Evolutionary conservation across 2,329 filamentous ascomycete species (phyloP), one percentile per base, ranked within the genome.

Genomic region (Scytalidium sp.): DNA sequence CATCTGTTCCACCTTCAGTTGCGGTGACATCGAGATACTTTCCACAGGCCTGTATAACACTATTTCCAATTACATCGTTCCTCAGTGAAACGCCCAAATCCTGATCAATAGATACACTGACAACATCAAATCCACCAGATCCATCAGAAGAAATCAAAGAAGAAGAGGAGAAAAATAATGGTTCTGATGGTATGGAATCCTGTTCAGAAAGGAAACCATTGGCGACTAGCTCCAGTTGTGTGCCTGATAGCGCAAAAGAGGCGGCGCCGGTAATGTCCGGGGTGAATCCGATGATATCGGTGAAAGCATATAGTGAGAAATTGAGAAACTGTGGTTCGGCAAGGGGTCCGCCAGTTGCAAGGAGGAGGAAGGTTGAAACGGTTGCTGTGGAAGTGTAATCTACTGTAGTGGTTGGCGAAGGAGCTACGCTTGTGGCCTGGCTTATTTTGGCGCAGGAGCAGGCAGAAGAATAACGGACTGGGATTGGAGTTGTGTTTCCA

Each of bases 321-420:
- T 21, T 4, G 4, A 43, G n/a, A 19, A 21, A 43, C 22, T 43
- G n/a, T 43, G 41, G 41, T 11, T 21, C 9, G 19, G 41, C n/a
- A 43, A 43, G 41, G 15, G 41, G n/a, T 23, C n/a, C 8, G 19
- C 41, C 41, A 19, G 41, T 19, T 11, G 41, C 41, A n/a, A 43
- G 6, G 6, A 43, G 10, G 22, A 43, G 9, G 41, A 43, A 43
- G 9, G 41, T 7, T 43, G 41, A 43, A 19, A 43, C 41, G 9
- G 41, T 43, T 23, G 21, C 41, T 43, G 41, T 43, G 19, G 41
- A 11, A 21, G 41, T 43, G n/a, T 21, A 43, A n/a, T 43, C 41
- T 20, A 43, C 41, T 6, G 41, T 10, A n/a, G 9, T 11, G 19
- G 22, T 43, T 19, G 41, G 41, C 21, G 41, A 43, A 23, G 41